A percentile compares a stretch with the other conserved stretches of the same genome.
phyloP scores from a whole-genome alignment of 108 stramenopile species.

The Cyclotella choctawhatcheeana region DNA sequence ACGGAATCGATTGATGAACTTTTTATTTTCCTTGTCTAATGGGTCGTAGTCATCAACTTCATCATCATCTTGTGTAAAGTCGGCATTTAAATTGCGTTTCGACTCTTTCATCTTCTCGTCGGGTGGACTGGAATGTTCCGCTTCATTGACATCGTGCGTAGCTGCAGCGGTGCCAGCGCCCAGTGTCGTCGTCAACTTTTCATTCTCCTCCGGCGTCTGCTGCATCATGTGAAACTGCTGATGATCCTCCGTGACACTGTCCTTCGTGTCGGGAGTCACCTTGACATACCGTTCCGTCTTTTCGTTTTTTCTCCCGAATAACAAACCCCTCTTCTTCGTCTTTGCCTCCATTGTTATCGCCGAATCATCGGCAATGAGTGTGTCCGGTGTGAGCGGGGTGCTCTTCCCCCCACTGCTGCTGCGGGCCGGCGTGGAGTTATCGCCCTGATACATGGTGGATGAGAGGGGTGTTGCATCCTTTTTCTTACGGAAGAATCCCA shows the following conservation, averaged over 20 bases:
- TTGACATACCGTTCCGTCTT: background rate
- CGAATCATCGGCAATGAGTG: background rate
- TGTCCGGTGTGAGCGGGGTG: conserved; percentile 2
- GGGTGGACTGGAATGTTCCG: background rate
- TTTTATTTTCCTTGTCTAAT: background rate
- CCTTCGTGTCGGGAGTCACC: conserved; percentile 7
- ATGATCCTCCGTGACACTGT: too few relatives aligned
- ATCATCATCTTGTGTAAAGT: background rate
- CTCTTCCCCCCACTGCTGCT: background rate
- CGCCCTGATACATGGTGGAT: conserved; percentile 11
- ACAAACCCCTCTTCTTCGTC: background rate
- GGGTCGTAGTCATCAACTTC: background rate
- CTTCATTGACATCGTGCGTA: background rate
- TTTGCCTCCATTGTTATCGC: background rate
- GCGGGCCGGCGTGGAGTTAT: conserved; percentile 5
- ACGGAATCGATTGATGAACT: background rate
- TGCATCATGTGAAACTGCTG: background rate
- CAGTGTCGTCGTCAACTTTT: background rate
- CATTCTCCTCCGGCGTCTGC: conserved; percentile 1
- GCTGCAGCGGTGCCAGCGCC: background rate
- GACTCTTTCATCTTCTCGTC: background rate
- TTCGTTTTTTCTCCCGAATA: background rate
- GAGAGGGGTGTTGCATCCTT: conserved; percentile 7
- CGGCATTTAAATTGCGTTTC: conserved; percentile 8
- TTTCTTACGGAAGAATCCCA: conserved; percentile 6